These are phyloP conservation scores for Neoconidiobolus thromboides DNA, from an alignment of 371 early-diverging fungal genomes.

Conservation along the genomic window DNA sequence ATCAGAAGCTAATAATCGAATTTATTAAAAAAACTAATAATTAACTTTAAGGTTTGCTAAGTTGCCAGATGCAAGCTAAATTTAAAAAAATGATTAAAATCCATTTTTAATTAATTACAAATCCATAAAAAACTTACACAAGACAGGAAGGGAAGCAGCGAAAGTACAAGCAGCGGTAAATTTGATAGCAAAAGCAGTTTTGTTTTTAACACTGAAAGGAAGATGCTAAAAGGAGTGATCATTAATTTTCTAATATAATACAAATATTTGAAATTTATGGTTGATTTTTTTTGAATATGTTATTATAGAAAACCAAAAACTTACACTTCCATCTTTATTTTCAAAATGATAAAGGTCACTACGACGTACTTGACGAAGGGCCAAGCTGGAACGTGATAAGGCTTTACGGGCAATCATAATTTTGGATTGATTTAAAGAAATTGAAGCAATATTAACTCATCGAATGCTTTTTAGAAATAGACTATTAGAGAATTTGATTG, in stretches of 20 bases:
- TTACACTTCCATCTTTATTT: conserved; percentile 21
- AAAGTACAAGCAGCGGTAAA: conserved; percentile 2
- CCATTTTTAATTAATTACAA: neutral
- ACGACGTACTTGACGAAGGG: conserved; percentile 20
- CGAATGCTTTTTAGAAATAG: too few species aligned
- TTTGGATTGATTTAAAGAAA: too few species aligned
- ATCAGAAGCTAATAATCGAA: too few species aligned
- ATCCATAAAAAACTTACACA: neutral
- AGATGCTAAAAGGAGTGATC: neutral
- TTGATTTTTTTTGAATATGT: too few species aligned
- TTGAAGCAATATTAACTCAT: too few species aligned
- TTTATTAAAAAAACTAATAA: too few species aligned
- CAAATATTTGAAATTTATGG: too few species aligned
- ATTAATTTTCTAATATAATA: neutral
- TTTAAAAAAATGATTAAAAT: neutral
- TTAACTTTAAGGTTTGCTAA: neutral
- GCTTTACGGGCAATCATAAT: conserved; percentile 22
- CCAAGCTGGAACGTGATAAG: conserved; percentile 15
- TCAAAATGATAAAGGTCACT: conserved; percentile 28
- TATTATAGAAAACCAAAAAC: neutral
- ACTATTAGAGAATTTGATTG: too few species aligned
- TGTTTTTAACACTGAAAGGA: conserved; percentile 4
- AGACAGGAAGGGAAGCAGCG: neutral
- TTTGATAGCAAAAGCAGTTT: conserved; percentile 1
- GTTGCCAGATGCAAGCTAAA: conserved; percentile 5